Conservation (phyloP, 1,139 yeast genomes). For the Blastobotrys buckinghamii region DNA sequence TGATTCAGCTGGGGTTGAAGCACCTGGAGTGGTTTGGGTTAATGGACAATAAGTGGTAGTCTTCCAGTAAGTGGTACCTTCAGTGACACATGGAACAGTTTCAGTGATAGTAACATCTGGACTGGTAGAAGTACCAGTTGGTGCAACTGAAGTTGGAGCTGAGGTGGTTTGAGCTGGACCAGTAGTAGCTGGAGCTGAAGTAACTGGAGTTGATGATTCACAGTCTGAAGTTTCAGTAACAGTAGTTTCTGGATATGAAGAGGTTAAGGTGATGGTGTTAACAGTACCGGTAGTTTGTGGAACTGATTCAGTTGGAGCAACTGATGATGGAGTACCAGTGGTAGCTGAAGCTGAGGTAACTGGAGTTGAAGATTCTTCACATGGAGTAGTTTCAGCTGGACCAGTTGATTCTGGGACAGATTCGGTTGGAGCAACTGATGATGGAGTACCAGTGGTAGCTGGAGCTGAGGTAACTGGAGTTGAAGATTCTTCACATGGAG, state of each 20-base stretch:
- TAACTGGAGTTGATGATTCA: slow-evolving; percentile 7
- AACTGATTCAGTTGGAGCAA: slow-evolving; percentile 6
- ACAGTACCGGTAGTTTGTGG: slow-evolving; percentile 2
- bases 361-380: slow-evolving; percentile 9
- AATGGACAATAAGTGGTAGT: slow-evolving; percentile 14
- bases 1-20: slow-evolving; percentile 3
- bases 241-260: slow-evolving; percentile 11
- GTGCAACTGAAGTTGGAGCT: slow-evolving; percentile 2
- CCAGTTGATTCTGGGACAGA: slow-evolving; percentile 11
- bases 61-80: slow-evolving; percentile 5
- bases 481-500: slow-evolving; percentile 4
- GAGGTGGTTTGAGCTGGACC: slow-evolving; percentile 10
- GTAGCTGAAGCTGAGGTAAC: no score
- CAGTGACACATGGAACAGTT: slow-evolving; percentile 9
- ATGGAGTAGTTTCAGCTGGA: slow-evolving; percentile 4
- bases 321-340: slow-evolving; percentile 1
- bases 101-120: slow-evolving; percentile 11
- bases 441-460: slow-evolving; percentile 8
- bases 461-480: slow-evolving; percentile 11
- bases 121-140: slow-evolving; percentile 7
- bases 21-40: slow-evolving; percentile 7
- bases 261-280: slow-evolving; percentile 10
- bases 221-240: slow-evolving; percentile 10
- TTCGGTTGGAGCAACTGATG: slow-evolving; percentile 10
- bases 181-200: slow-evolving; percentile 1